Evolutionary conservation across 768 basidiomycete genomes (phyloP), one percentile per base, ranked within the genome.

Genomic region (Termitomyces sp.): DNA sequence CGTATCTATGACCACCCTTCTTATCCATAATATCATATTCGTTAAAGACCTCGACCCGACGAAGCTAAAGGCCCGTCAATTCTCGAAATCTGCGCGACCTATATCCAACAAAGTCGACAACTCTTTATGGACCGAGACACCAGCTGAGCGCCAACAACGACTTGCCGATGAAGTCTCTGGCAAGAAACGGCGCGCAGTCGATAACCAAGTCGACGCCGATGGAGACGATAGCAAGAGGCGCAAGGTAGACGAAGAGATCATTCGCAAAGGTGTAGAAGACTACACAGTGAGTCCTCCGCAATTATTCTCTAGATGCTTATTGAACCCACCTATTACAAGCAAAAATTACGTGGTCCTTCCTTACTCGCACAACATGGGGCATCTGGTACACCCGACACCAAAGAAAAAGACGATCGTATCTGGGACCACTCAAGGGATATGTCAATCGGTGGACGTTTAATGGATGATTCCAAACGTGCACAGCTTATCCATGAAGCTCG

Each of bases 91-190:
- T 24, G 61, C 72, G n/a, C 76, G 78, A 16, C 70, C 83, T 15
- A 64, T 69, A 2, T 68, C 74, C 13, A 72, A 76, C 1, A 70
- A 76, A 45, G 72, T 72, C 7, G 89, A 90, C 62, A 80, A 73
- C 55, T 86, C 86, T 2, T 78, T 96, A 13, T 99, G 97, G 97
- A 99, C 97, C 0, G 97, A 99, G 76, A 98, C 97, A 0, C 97
- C 97, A 0, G 87, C 87, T 0, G 93, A 98, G 68, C 81, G 88
- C 16, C 93, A 92, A 68, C 88, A 96, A 65, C 82, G 97, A 1
- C 76, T 98, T n/a, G 86, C 86, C 1, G 96, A 98, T 67, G 96
- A 99, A 70, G 87, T 97, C 2, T 81, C 87, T n/a, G 96, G 97
- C 42, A 93, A 91, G 73, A 89, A 91, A 65, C 81, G 89, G 57